Evolutionary conservation across 441 rosid genomes (phyloP), one percentile per base, ranked within the genome.

Genomic region (Brassica balearica): DNA sequence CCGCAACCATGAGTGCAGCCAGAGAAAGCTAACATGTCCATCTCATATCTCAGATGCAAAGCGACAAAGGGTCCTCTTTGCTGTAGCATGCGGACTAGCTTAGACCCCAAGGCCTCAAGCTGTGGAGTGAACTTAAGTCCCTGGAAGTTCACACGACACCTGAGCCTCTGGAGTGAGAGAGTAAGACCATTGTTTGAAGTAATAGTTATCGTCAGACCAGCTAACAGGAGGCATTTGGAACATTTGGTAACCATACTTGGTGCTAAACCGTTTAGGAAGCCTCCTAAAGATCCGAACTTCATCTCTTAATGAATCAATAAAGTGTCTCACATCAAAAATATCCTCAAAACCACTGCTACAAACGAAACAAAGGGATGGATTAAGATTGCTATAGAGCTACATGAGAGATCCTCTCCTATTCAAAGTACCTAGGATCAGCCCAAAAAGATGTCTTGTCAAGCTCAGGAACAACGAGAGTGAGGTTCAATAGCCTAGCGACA

Each of bases 21-120:
- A 23, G 92, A 96, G 88, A 96, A 96, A 81, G 99, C 97, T 83
- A 96, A 77, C 98, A 96, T 94, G 86, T 96, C 97, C 99, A 94
- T 96, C 89, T 94, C 99, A 66, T 96, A 96, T 83, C 99, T 86
- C 29, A 96, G 91, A 90, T 96, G 99, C 86, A 96, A 87, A 63
- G 92, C 97, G 85, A 96, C 83, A 76, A 90, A 92, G 32, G 96
- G 91, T 55, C 98, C 99, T 76, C 83, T 90, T 74, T 87, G 84
- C 73, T 82, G 95, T 79, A 96, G 91, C 70, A 92, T 84, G 66
- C 6, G 88, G 46, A 96, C 87, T 84, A 96, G 84, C 77, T 89
- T 91, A 84, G 87, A 71, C 15, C 99, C 99, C 90, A 96, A 86
- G 56, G 84, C 81, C 87, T 96, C 98, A 72, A 96, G 93, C 82